Conservation (phyloP, 179 eudicot species). For the Spinacia oleracea region DNA sequence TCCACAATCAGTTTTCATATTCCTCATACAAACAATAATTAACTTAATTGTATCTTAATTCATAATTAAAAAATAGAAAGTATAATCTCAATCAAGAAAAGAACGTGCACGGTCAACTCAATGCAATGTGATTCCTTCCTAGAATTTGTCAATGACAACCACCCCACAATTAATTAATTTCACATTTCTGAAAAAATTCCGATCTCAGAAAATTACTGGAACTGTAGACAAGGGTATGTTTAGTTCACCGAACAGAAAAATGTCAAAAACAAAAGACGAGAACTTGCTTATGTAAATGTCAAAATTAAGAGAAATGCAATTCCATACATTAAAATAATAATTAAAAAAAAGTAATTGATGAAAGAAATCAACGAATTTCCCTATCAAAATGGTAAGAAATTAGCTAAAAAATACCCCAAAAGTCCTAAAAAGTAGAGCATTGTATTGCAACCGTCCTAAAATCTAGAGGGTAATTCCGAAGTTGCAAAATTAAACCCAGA, state of each 20-base stretch:
- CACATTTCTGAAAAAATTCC: background rate
- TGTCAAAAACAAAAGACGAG: background rate
- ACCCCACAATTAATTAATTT: background rate
- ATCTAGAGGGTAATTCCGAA: background rate
- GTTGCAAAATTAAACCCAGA: background rate
- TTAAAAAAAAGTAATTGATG: background rate
- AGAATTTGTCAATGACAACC: background rate
- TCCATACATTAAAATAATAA: too few species aligned
- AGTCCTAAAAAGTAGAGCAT: background rate
- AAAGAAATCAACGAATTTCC: background rate
- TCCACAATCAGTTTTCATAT: conserved; percentile 3
- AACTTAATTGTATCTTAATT: background rate
- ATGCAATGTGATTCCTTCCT: background rate
- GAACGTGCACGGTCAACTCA: conserved; percentile 8
- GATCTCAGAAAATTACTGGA: background rate
- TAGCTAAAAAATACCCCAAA: too few species aligned
- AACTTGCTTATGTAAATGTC: background rate
- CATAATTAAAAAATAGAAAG: background rate
- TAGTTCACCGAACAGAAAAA: background rate
- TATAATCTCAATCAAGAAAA: conserved; percentile 7
- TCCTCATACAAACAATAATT: background rate
- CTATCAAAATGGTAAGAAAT: background rate
- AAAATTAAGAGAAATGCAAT: background rate
- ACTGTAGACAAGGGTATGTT: background rate
- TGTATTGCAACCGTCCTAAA: background rate